Percentiles rank a stretch among this genome's conserved stretches.
phyloP scores from a whole-genome alignment of 2,329 filamentous ascomycete species.

The Gyromitra esculenta region DNA sequence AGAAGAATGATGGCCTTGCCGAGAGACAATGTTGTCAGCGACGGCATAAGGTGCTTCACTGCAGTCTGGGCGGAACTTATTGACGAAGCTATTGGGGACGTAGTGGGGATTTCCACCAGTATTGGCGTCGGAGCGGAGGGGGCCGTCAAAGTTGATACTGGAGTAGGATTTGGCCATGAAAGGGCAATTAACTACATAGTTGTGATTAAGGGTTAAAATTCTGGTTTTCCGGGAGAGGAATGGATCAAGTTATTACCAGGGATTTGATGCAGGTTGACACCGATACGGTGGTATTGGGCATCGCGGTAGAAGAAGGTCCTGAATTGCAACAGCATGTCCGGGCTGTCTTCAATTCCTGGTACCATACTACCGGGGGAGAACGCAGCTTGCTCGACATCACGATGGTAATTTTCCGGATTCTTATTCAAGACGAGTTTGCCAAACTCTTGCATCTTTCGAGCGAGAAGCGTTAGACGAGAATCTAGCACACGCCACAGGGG shows the following conservation, averaged over 20 bases:
- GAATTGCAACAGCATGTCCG: constrained; percentile 65
- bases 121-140: constrained; percentile 65
- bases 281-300: constrained; percentile 66
- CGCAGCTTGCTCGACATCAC: constrained; percentile 66
- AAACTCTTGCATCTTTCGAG: constrained; percentile 63
- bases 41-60: constrained; percentile 66
- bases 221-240: too few species aligned
- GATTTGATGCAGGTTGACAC: constrained; percentile 66
- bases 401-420: constrained; percentile 66
- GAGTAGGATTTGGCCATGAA: constrained; percentile 65
- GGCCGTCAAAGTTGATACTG: constrained; percentile 65
- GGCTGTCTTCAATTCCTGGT: constrained; percentile 65
- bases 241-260: constrained; percentile 57
- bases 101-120: constrained; percentile 65
- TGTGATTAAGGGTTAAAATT: background rate
- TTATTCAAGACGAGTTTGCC: constrained; percentile 66
- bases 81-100: constrained; percentile 65
- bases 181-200: constrained; percentile 59
- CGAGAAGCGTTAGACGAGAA: background rate
- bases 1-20: constrained; percentile 68
- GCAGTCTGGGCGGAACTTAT: constrained; percentile 66
- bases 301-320: constrained; percentile 66
- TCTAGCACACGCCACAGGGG: background rate
- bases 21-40: constrained; percentile 64
- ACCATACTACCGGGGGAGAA: constrained; percentile 67